Evolutionary conservation across 768 basidiomycete species (phyloP).

Genomic region (Chalciporus chontae): DNA sequence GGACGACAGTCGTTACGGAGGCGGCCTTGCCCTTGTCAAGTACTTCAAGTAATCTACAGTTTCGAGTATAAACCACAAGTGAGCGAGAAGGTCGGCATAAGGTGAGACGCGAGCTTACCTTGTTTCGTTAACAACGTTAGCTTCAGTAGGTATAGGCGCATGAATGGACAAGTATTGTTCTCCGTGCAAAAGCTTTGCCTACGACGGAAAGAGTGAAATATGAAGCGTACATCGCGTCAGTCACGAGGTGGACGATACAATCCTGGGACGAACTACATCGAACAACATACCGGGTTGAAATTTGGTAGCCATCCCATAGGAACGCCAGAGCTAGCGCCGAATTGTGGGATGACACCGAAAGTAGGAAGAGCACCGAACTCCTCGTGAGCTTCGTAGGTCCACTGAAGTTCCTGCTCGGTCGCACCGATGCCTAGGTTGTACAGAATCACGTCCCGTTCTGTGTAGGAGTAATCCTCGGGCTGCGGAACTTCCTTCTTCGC

Average conservation of each 20-base stretch:
- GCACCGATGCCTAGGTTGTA: conserved; percentile 97
- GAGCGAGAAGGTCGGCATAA: neutral
- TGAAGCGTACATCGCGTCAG: neutral
- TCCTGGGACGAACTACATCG: neutral
- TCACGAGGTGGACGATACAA: neutral
- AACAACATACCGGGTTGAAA: conserved; percentile 80
- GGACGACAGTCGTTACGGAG: conserved; percentile 73
- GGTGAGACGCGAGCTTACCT: conserved; percentile 39
- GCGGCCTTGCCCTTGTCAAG: conserved; percentile 93
- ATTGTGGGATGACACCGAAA: conserved; percentile 94
- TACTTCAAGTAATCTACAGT: conserved; percentile 65
- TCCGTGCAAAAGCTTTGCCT: conserved; percentile 97
- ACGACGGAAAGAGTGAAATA: neutral
- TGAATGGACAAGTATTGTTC: conserved; percentile 93
- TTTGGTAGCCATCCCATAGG: conserved; percentile 89
- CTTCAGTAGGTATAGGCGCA: conserved; percentile 81
- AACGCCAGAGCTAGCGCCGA: conserved; percentile 63
- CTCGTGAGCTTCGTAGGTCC: conserved; percentile 88
- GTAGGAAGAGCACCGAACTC: conserved; percentile 86
- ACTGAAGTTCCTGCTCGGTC: conserved; percentile 86
- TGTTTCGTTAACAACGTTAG: conserved; percentile 69
- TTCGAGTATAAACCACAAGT: conserved; percentile 3
- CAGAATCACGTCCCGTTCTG: conserved; percentile 87
- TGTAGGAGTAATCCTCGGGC: conserved; percentile 65
- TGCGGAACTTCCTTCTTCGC: conserved; percentile 65